Evolutionary conservation across 2,329 filamentous ascomycete species (phyloP), one percentile per base, ranked within the genome.

Genomic region (Taxawa tesnikishii): DNA sequence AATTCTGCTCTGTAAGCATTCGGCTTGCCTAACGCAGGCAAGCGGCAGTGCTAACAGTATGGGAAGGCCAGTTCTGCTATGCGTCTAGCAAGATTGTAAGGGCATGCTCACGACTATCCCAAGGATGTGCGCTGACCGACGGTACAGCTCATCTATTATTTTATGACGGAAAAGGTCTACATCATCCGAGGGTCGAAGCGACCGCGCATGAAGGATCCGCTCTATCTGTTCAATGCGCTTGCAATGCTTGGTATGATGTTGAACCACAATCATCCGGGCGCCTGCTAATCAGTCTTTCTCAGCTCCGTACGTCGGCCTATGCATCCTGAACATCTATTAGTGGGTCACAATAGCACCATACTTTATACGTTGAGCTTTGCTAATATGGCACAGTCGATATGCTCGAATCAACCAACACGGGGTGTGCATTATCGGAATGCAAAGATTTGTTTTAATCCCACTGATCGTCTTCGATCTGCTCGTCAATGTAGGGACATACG

Each of bases 151-250:
- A 71, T 77, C n/a, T 79, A 78, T 44, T 59, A 73, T 15, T 79
- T 78, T 45, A 56, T 79, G 3, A 72, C 75, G 1, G 75, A 79
- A 47, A 74, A 73, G 51, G 72, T 68, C 65, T 68, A 72, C 41
- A 72, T 77, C 29, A 69, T 78, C 32, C 63, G 70, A 30, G 65
- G 66, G 16, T 61, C 59, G 9, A 52, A 56, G n/a, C 67, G 64
- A 31, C 52, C 56, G 5, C 61, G 74, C n/a, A 42, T 68, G 13
- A 62, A 65, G 38, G 73, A 73, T 10, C 69, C 62, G 40, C 50
- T 78, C 2, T 78, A 75, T 44, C 43, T 73, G 0, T 70, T 75
- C 54, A 78, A 79, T 49, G 67, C 67, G 6, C 63, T 73, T 26
- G 69, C 67, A 15, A 28, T 31, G n/a, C 30, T 35, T 14, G 30